Conservation (phyloP, 768 basidiomycete genomes). For the Trametes meyenii region DNA sequence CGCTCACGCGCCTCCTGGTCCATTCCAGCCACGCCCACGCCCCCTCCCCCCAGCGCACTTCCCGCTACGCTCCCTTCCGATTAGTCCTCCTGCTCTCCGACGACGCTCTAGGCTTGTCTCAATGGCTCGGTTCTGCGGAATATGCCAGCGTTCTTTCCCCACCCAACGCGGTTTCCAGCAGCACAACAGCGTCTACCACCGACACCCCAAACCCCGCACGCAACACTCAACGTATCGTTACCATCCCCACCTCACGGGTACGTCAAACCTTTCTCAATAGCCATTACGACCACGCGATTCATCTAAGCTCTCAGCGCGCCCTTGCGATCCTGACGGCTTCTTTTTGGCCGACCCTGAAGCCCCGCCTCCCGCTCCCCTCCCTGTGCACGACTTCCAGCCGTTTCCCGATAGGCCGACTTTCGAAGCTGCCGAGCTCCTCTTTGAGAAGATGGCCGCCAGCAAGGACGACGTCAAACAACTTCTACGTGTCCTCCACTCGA, state of each 20-base stretch:
- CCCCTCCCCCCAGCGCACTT: too few relatives aligned
- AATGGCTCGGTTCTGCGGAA: background rate
- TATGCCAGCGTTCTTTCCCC: background rate
- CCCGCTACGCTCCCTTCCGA: too few relatives aligned
- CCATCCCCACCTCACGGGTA: background rate
- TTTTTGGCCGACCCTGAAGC: background rate
- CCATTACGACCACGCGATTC: background rate
- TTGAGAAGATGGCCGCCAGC: background rate
- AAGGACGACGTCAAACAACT: conserved; percentile 21
- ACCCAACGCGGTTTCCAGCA: background rate
- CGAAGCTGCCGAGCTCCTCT: conserved; percentile 17
- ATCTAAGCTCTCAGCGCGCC: background rate
- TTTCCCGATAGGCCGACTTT: conserved; percentile 19
- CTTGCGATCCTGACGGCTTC: conserved; percentile 2
- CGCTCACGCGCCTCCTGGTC: too few relatives aligned
- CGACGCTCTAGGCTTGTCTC: too few relatives aligned
- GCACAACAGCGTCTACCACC: background rate
- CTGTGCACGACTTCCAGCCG: conserved; percentile 10
- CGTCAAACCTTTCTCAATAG: background rate
- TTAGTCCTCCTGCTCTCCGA: too few relatives aligned
- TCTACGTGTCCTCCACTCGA: background rate
- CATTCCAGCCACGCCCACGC: too few relatives aligned
- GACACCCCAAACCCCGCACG: background rate
- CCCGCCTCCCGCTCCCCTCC: conserved; percentile 11
- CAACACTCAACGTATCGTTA: background rate